Percentiles rank a stretch among this genome's conserved stretches.
phyloP scores from a whole-genome alignment of 2,329 filamentous ascomycete genomes.

The Pseudogymnoascus sp. region DNA sequence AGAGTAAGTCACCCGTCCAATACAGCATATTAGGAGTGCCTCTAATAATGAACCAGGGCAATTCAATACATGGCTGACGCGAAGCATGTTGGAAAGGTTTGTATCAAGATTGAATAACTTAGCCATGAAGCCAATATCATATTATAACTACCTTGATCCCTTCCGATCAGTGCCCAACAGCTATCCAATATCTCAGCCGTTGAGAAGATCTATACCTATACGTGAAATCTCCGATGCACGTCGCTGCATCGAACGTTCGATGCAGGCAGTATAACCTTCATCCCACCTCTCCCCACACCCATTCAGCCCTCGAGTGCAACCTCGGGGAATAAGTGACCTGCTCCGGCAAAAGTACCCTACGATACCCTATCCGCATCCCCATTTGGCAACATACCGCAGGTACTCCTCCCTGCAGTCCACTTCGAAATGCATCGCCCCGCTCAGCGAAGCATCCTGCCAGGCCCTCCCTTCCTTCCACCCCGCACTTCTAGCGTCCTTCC shows the following conservation, averaged over 20 bases:
- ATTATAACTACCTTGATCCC: background rate
- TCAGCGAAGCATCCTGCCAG: background rate
- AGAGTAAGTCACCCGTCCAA: slow-evolving; percentile 26
- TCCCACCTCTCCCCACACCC: background rate
- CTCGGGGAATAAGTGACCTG: slow-evolving; percentile 1
- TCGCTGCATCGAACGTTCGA: slow-evolving; percentile 6
- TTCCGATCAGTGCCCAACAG: background rate
- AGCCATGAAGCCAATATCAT: background rate
- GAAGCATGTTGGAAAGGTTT: slow-evolving; percentile 43
- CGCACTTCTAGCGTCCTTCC: slow-evolving; percentile 1
- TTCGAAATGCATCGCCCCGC: background rate
- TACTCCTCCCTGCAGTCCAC: background rate
- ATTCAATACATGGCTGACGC: slow-evolving; percentile 43
- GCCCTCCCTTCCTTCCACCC: background rate
- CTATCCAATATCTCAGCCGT: background rate
- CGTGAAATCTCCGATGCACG: slow-evolving; percentile 3
- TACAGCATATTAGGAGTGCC: background rate
- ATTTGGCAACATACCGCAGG: background rate
- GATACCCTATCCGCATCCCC: background rate
- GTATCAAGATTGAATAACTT: slow-evolving; percentile 29
- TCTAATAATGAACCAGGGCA: slow-evolving; percentile 26
- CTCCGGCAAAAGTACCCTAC: slow-evolving; percentile 3
- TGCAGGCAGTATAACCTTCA: background rate
- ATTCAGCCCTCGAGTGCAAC: background rate
- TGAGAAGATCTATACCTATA: background rate